phyloP scores from a whole-genome alignment of 306 rosid genomes.

The Styphnolobium japonicum region DNA sequence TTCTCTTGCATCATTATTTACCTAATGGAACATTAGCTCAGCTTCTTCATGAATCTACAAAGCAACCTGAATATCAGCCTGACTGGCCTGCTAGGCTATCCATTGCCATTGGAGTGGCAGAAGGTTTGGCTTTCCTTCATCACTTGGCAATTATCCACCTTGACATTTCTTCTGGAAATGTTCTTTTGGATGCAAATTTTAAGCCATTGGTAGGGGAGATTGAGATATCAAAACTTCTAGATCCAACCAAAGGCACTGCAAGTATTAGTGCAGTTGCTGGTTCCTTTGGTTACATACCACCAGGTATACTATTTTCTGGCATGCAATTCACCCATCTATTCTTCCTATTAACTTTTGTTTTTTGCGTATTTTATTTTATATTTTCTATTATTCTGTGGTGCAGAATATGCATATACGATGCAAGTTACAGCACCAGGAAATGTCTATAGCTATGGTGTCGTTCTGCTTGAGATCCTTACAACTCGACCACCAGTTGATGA shows the following conservation, averaged over 20 bases:
- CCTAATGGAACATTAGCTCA: conserved; percentile 65
- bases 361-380: neutral
- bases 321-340: neutral
- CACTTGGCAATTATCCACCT: conserved; percentile 70
- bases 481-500: conserved; percentile 68
- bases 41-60: conserved; percentile 61
- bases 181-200: conserved; percentile 59
- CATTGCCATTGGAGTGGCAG: conserved; percentile 67
- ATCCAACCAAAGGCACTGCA: conserved; percentile 72
- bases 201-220: conserved; percentile 73
- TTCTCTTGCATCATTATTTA: conserved; percentile 59
- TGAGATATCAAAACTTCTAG: conserved; percentile 72
- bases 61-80: conserved; percentile 57
- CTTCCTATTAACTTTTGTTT: neutral
- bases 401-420: conserved; percentile 82
- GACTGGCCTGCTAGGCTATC: conserved; percentile 69
- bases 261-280: conserved; percentile 84
- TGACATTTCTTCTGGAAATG: conserved; percentile 66
- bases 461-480: conserved; percentile 71
- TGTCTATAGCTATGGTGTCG: conserved; percentile 69
- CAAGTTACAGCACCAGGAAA: conserved; percentile 82
- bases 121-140: conserved; percentile 74
- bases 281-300: conserved; percentile 77
- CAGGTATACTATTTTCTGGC: conserved; percentile 38
- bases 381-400: neutral